Base-by-base conservation (phyloP, 2,329 filamentous ascomycete species). In the Fusarium nelsonii region DNA sequence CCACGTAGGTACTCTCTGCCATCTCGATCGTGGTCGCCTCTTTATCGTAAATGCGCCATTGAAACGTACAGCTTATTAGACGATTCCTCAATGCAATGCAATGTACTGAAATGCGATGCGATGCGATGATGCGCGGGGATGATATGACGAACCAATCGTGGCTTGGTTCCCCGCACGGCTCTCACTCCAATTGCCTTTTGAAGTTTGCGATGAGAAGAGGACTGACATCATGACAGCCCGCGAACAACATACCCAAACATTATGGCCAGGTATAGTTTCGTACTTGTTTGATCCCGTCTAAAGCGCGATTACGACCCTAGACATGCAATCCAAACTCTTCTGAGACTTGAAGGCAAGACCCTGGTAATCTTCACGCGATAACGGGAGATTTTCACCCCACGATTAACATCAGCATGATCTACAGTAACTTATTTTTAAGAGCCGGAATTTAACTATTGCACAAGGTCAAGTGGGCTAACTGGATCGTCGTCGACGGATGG, bases 321-420 rank as follows among this genome's bases (percentile, higher is more conserved):
- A 23, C 23, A 23, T 23, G 23, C 23, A 23, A 18, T 23, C 10
- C 20, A 39, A 51, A 16, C 33, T 6, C 10, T 51, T 51, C 23
- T 6, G 23, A 12, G 7, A 51, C 15, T 36, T 51, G 23, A 28
- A 40, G 26, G 20, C 12, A 39, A 23, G 46, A 14, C 23, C 32
- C 32, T n/a, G 26, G 33, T 20, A 16, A 30, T n/a, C 18, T 39
- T 36, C 14, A 28, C 11, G 8, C 12, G 39, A 48, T 37, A 28
- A 54, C 66, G 54, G 65, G 60, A 61, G 65, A 66, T 69, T 69
- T 69, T 36, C 37, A 52, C 26, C 36, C 56, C 46, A 53, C 48
- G 34, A 20, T 37, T 50, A 60, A 20, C 40, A 55, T 36, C 34
- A 50, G 61, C 33, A 30, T 51, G 65, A 68, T 68, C 65, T 46